Percentiles rank a stretch among this genome's conserved stretches.
These are phyloP conservation scores for Penicillium silybi DNA, from an alignment of 495 filamentous ascomycete species.

Conservation along the genomic window DNA sequence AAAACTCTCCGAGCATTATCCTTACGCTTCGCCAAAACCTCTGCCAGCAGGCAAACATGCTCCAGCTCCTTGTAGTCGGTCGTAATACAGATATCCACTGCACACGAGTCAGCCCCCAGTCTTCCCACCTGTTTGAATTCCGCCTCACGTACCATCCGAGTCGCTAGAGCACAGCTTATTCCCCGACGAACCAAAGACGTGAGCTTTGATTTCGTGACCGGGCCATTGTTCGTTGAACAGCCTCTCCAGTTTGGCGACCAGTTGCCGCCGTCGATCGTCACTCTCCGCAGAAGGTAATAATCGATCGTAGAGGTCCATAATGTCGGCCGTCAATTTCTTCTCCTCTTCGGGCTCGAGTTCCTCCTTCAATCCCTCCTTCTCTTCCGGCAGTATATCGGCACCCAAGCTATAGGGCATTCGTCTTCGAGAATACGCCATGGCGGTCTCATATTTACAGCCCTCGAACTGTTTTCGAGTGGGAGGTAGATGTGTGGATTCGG, in stretches of 20 bases:
- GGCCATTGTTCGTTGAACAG: conserved; percentile 90
- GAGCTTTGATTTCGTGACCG: conserved; percentile 80
- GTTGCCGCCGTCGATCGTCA: conserved; percentile 64
- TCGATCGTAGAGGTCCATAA: conserved; percentile 76
- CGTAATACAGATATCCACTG: conserved; percentile 97
- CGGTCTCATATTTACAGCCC: conserved; percentile 81
- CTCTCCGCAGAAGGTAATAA: conserved; percentile 80
- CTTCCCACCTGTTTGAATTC: background rate
- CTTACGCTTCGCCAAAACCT: conserved; percentile 79
- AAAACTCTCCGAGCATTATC: conserved; percentile 2
- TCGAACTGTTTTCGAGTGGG: conserved; percentile 54
- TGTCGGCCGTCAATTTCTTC: conserved; percentile 70
- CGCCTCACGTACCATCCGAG: conserved; percentile 75
- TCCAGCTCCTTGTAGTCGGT: conserved; percentile 83
- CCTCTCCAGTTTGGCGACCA: conserved; percentile 81
- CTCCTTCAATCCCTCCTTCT: conserved; percentile 61
- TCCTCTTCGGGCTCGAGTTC: conserved; percentile 73
- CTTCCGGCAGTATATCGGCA: conserved; percentile 64
- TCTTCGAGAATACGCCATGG: conserved; percentile 64
- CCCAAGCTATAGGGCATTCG: conserved; percentile 92
- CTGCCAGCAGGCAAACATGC: conserved; percentile 81
- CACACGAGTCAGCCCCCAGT: conserved; percentile 16
- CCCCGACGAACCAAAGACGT: conserved; percentile 95
- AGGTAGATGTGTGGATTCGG: conserved; percentile 72
- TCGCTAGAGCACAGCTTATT: conserved; percentile 94